Evolutionary conservation across 148 eudicot species (phyloP), one percentile per base, ranked within the genome.

Genomic region (Bassia scoparia): DNA sequence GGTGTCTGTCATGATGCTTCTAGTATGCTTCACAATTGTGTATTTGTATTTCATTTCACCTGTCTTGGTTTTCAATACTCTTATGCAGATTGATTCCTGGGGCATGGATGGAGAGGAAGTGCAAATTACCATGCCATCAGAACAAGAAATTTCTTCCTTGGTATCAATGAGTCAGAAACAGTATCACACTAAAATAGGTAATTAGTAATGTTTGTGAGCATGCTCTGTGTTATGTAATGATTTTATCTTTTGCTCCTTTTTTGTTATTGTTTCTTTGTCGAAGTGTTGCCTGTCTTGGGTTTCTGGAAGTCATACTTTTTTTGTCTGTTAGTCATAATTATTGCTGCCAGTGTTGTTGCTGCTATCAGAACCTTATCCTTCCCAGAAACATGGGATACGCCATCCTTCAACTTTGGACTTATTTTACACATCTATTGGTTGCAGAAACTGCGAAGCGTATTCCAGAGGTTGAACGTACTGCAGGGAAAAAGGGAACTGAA

Each of bases 81-180:
- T 61, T 49, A 16, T 56, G 61, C 83, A 93, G 98, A 80, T 90
- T 74, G 94, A 90, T 80, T 88, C 94, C 37, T 93, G 92, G 90
- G 94, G 92, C 66, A 78, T 66, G 61, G 98, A 93, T 73, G 99
- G 99, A 71, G 92, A 89, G 61, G 83, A 67, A 73, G 38, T 92
- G 69, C 85, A 88, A 82, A 80, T 92, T 67, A 53, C 38, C 60
- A 81, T 89, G 90, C 99, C 99, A 46, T 82, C 96, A 54, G 89
- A 86, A 75, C 68, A 79, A 21, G 96, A 92, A 81, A 77, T 89
- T 65, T 78, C 92, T 65, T 70, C 81, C 73, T 77, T 95, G 71
- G 78, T 88, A 58, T 79, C 85, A 3, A 31, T 37, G 16, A 85
- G 96, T 74, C 80, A 81, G 82, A 80, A 86, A 65, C 81, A 87